Evolutionary conservation across 768 basidiomycete species (phyloP), one percentile per base, ranked within the genome.

Genomic region (Boletus edulis): DNA sequence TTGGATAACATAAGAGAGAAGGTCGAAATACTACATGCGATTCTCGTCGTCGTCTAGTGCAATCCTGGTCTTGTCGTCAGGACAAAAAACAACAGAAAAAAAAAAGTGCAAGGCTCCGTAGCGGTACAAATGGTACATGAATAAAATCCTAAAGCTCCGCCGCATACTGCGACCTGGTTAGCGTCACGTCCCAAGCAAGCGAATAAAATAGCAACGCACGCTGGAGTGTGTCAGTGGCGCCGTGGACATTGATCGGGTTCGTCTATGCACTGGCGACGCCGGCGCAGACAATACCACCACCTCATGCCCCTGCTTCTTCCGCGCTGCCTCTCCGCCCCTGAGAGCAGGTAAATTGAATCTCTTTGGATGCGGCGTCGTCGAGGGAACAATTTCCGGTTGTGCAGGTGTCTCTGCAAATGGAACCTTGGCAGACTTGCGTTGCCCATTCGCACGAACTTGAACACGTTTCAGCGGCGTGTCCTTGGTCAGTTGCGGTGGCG

Each of bases 201-300:
- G 20, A 17, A 46, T 5, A 37, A 18, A 4, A 9, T 20, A 11
- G 14, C 13, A 11, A 63, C 66, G 45, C 31, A 67, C 64, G 15
- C 31, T 62, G 39, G 62, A 27, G 18, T 58, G 56, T 17, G 54
- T 41, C 58, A 2, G 49, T 57, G 41, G 38, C 49, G 15, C 62
- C 56, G 57, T 67, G 4, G 69, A 52, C 67, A 71, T 56, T 0
- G 69, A 71, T 34, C 39, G 67, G 31, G 71, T 58, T 18, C 69
- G 69, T 50, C 69, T 46, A 31, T 62, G 69, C 6, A 51, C 56
- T 3, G 51, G 60, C 4, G 64, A 56, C 4, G 55, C 47, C 6
- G 62, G 58, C 6, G 38, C 34, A 24, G 45, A 38, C 5, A 41
- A 37, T 3, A 32, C 42, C 42, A 32, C 45, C n/a, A 31, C 39